Base-by-base conservation (phyloP, 1,139 yeast species). In the Yamadazyma sp. region DNA sequence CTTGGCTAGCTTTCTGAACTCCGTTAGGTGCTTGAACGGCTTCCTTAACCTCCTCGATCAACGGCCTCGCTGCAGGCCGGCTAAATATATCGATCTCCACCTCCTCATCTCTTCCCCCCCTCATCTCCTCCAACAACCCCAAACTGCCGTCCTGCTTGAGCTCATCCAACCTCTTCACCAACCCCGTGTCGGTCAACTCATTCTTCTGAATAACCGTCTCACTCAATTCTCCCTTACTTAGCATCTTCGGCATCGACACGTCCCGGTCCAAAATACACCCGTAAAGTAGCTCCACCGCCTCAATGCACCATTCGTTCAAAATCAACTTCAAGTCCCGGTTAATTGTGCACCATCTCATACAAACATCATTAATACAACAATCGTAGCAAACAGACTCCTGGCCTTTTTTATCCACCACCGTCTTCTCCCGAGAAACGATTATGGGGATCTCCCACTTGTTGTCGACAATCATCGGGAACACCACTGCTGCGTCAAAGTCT, bases 361-460 rank as follows among this genome's bases (percentile, higher is more conserved):
- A 77, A 11, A 62, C 62, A 13, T 76, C 68, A 54, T 82, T 78
- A 38, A 86, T 74, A 28, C 89, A 81, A 56, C 96, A 87, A 56
- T 88, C 96, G 52, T 80, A 78, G 3, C 86, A 88, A 28, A 75
- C 63, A 25, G 88, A 78, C 13, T 67, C 61, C 8, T 66, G 63
- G 1, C 94, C 95, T 51, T 81, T 80, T 56, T 87, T 87, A 53
- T 89, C 96, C 13, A 46, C 58, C 29, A 75, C 82, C 13, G 81
- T 57, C 40, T 73, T 60, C 39, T 74, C 75, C 0, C 69, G 64
- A 0, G 90, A 80, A 0, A 86, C 77, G 1, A 85, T 73, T 8
- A 88, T 78, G 1, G 96, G 96, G 3, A 88, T 83, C 44, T 85
- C 90, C 95, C 96, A 88, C 52, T 81, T 71, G 50, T 82, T 82